These are phyloP conservation scores for Mycena vulgaris DNA, from an alignment of 768 basidiomycete genomes.

Conservation along the genomic window DNA sequence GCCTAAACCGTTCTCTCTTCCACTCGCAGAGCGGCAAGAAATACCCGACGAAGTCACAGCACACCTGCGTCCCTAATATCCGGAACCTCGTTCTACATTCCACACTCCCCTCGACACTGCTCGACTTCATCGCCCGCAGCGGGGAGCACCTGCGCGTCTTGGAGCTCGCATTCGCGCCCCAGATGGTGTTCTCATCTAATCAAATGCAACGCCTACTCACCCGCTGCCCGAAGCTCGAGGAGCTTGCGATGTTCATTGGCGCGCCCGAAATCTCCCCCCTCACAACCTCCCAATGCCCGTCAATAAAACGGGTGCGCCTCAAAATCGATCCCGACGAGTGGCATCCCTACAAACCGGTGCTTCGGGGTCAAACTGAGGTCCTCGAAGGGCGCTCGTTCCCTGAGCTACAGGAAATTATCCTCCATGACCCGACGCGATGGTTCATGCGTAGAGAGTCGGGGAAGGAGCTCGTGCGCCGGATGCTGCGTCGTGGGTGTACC, in stretches of 20 bases:
- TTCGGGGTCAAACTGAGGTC: slow-evolving; percentile 18
- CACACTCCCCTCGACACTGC: slow-evolving; percentile 19
- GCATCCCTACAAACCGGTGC: slow-evolving; percentile 15
- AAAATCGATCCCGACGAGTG: slow-evolving; percentile 27
- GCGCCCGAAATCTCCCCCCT: slow-evolving; percentile 30
- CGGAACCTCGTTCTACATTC: slow-evolving; percentile 30
- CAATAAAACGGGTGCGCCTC: slow-evolving; percentile 21
- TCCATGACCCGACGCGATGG: slow-evolving; percentile 19
- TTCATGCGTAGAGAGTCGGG: slow-evolving; percentile 5
- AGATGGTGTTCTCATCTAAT: slow-evolving; percentile 24
- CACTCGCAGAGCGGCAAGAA: not conserved
- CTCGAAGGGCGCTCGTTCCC: slow-evolving; percentile 23
- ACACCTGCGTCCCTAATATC: slow-evolving; percentile 7
- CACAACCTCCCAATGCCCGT: not conserved
- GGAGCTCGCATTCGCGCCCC: slow-evolving; percentile 31
- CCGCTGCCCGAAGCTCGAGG: slow-evolving; percentile 26
- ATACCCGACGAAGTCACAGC: not conserved
- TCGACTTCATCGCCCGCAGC: slow-evolving; percentile 15
- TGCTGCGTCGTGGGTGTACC: not conserved
- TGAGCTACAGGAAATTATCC: slow-evolving; percentile 7
- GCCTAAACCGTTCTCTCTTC: slow-evolving; percentile 27
- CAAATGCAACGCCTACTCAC: slow-evolving; percentile 24
- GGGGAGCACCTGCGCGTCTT: slow-evolving; percentile 21
- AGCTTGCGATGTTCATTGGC: slow-evolving; percentile 26
- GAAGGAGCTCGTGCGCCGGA: too few species aligned